A percentile compares a stretch with the other conserved stretches of the same genome.
Conservation (phyloP, 352 stramenopile genomes). For the Pythium chondricola region DNA sequence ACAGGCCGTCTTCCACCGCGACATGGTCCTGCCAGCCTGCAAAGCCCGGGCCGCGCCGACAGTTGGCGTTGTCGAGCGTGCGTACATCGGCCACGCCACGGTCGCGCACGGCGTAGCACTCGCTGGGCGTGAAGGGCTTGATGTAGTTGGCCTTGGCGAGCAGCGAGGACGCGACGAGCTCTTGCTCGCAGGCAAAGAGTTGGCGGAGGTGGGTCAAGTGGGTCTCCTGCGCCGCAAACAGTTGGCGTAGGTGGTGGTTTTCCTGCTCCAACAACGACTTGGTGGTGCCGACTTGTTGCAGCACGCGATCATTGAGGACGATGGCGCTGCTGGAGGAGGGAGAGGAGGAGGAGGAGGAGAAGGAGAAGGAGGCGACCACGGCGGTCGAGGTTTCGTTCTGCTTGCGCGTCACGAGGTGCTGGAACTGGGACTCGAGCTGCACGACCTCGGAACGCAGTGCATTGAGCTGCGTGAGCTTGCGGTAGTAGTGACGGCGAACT, state of each 20-base stretch:
- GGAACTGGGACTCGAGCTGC: constrained; percentile 16
- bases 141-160: constrained; percentile 15
- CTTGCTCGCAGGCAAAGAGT: constrained; percentile 9
- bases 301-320: background rate
- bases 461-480: constrained; percentile 18
- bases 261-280: constrained; percentile 5
- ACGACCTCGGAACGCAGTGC: constrained; percentile 14
- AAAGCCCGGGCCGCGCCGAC: constrained; percentile 3
- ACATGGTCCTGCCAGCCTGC: constrained; percentile 20
- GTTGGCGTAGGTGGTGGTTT: constrained; percentile 11
- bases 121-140: constrained; percentile 13
- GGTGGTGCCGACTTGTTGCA: background rate
- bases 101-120: constrained; percentile 11
- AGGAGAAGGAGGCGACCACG: too few relatives aligned
- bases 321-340: background rate
- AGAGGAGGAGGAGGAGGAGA: too few relatives aligned
- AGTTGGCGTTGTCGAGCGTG: background rate
- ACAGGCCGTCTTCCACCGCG: constrained; percentile 11
- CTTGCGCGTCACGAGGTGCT: constrained; percentile 5
- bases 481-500: constrained; percentile 31
- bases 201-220: constrained; percentile 3
- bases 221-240: background rate
- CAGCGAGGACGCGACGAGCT: constrained; percentile 10
- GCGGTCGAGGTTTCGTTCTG: constrained; percentile 3
- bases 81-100: constrained; percentile 12